Evolutionary conservation across 2,329 filamentous ascomycete genomes (phyloP), one percentile per base, ranked within the genome.

Genomic region (Aspergillus nomiae): DNA sequence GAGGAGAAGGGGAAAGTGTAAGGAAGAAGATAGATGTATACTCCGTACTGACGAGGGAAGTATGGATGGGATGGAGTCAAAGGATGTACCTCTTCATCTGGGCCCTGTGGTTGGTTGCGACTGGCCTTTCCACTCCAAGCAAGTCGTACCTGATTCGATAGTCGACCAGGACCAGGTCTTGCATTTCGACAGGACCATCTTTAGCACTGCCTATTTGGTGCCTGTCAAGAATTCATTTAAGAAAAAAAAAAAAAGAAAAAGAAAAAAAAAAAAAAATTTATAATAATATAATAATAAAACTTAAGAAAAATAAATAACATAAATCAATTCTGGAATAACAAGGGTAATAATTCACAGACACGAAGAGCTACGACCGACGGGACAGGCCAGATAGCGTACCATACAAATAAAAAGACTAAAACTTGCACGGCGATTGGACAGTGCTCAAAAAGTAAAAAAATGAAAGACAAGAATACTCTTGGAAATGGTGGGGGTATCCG

Each of bases 401-500:
- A 61, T 50, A 56, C 30, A 56, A 64, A 45, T 67, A 65, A 70
- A 70, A 66, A 59, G 28, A 51, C 32, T 51, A 43, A 30, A 66
- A 63, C 65, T 62, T 62, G 65, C 57, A 38, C 62, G 53, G 30
- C 62, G 58, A 71, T 70, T 70, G 62, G 67, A 10, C 60, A 38
- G 62, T 26, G n/a, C 16, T 28, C 16, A 28, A n/a, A 61, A 65
- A 63, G 58, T 58, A 64, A 58, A 62, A 65, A 61, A 67, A 60
- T 50, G 38, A 57, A 62, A 58, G 8, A 60, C 57, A 48, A 41
- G 58, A 50, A 38, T 54, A 28, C 54, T 21, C 66, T 30, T 24
- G 57, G 51, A 65, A 68, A 66, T 71, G 65, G 69, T 69, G 69
- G 70, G 68, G 68, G 64, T 56, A 66, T 63, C 53, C 48, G 59